Evolutionary conservation across 1,139 yeast genomes (phyloP).

Genomic region (Debaryomyces coudertii): DNA sequence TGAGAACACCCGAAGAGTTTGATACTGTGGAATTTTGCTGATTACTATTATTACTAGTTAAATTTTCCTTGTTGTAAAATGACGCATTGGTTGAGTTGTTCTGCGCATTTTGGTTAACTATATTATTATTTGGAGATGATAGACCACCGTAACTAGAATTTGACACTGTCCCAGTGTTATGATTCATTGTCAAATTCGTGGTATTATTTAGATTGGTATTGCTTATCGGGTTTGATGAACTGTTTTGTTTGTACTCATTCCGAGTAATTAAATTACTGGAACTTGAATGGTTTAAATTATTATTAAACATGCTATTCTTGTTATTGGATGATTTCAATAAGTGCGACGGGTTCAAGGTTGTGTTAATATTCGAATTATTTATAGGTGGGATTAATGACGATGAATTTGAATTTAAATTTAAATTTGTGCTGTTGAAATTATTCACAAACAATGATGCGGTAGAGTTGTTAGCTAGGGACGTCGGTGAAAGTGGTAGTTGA

Average conservation of each 20-base stretch:
- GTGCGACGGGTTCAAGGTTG: slow-evolving; percentile 31
- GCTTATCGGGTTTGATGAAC: background rate
- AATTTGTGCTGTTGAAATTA: slow-evolving; percentile 6
- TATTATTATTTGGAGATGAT: slow-evolving; percentile 15
- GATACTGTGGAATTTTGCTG: background rate
- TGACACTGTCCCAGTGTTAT: background rate
- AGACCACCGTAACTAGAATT: slow-evolving; percentile 8
- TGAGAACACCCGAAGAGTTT: slow-evolving; percentile 6
- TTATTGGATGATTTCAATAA: slow-evolving; percentile 22
- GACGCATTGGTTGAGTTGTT: slow-evolving; percentile 2
- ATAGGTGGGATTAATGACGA: slow-evolving; percentile 20
- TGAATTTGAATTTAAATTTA: slow-evolving; percentile 8
- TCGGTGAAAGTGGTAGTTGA: slow-evolving; percentile 32
- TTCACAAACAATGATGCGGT: slow-evolving; percentile 12
- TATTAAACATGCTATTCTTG: slow-evolving; percentile 3
- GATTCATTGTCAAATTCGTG: slow-evolving; percentile 1
- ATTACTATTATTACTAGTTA: background rate
- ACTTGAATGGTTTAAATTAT: slow-evolving; percentile 1
- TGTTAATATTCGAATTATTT: slow-evolving; percentile 18
- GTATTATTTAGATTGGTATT: background rate
- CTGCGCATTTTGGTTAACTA: slow-evolving; percentile 10
- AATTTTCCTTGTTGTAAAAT: slow-evolving; percentile 7
- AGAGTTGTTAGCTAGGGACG: slow-evolving; percentile 13
- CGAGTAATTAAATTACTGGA: slow-evolving; percentile 8
- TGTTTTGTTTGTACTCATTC: slow-evolving; percentile 11